Evolutionary conservation across 2,329 filamentous ascomycete species (phyloP), one percentile per base, ranked within the genome.

Genomic region (Claviceps fusiformis): DNA sequence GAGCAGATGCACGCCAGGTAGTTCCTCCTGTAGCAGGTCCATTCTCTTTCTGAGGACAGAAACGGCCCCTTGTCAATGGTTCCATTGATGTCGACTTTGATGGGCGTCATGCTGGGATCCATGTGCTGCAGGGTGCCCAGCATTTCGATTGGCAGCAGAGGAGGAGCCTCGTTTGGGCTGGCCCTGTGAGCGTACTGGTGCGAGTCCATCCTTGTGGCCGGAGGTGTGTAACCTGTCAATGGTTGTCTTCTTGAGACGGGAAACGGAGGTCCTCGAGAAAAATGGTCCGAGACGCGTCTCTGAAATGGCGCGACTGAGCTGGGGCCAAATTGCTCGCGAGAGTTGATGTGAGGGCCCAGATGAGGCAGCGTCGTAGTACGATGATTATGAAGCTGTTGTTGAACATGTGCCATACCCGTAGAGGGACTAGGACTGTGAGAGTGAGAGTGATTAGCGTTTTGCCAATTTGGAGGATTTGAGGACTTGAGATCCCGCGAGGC

Each of bases 11-110:
- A 89, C 0, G 87, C 85, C 67, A 95, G 93, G 70, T 95, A 95
- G 67, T 95, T 95, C 47, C 91, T 80, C 39, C 90, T 79, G 67
- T 95, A 95, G 71, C 90, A 95, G 0, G 90, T 95, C 89, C 89
- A 95, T 62, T 91, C 88, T 19, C 80, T 77, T 55, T 95, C 90
- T 3, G 52, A 50, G 6, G 79, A 79, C 41, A 83, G 74, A 66
- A 95, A 95, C 71, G 95, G 95, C 0, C 90, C 90, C 63, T 95
- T 95, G 67, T 95, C 88, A 57, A 95, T 89, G 62, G 82, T 85
- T 41, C 87, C 88, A 35, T 84, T 77, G 59, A 95, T 87, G 15
- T 87, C 85, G 24, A 87, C 78, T 59, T 83, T 84, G 60, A 93
- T 77, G 1, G 75, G 72, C 2, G 73, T 71, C 50, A 62, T 60